Evolutionary conservation across 768 basidiomycete species (phyloP).

Genomic region (Agrocybe pediades): DNA sequence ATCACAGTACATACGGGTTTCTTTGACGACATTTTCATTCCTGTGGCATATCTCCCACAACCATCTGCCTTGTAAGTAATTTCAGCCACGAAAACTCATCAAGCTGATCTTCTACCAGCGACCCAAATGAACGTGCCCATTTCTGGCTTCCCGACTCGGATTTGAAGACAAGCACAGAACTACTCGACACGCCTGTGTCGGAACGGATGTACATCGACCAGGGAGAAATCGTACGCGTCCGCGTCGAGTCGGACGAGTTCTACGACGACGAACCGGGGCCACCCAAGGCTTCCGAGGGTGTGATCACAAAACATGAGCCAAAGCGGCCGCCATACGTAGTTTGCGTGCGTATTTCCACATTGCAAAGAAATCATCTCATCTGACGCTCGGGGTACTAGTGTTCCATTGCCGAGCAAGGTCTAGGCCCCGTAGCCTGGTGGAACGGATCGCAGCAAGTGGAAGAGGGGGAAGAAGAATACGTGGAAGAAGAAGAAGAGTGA

Average conservation of each 20-base stretch:
- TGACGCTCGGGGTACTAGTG: constrained; percentile 45
- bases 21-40: constrained; percentile 93
- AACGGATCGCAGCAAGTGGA: constrained; percentile 48
- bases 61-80: constrained; percentile 73
- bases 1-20: constrained; percentile 80
- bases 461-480: constrained; percentile 30
- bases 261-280: constrained; percentile 87
- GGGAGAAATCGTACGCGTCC: constrained; percentile 73
- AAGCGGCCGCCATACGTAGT: constrained; percentile 68
- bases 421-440: constrained; percentile 82
- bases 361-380: not conserved
- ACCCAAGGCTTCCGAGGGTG: constrained; percentile 72
- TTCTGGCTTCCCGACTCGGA: constrained; percentile 78
- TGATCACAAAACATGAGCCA: constrained; percentile 50
- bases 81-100: not conserved
- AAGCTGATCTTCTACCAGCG: constrained; percentile 40
- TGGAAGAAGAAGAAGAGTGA: constrained; percentile 41
- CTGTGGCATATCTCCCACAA: constrained; percentile 75
- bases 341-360: constrained; percentile 45
- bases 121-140: constrained; percentile 79
- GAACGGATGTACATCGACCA: constrained; percentile 83
- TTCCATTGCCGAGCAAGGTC: constrained; percentile 81
- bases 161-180: constrained; percentile 53
- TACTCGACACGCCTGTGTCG: constrained; percentile 66
- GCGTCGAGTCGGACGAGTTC: constrained; percentile 82